phyloP scores from a whole-genome alignment of 1,139 yeast species.

The Geotrichum carabidarum region DNA sequence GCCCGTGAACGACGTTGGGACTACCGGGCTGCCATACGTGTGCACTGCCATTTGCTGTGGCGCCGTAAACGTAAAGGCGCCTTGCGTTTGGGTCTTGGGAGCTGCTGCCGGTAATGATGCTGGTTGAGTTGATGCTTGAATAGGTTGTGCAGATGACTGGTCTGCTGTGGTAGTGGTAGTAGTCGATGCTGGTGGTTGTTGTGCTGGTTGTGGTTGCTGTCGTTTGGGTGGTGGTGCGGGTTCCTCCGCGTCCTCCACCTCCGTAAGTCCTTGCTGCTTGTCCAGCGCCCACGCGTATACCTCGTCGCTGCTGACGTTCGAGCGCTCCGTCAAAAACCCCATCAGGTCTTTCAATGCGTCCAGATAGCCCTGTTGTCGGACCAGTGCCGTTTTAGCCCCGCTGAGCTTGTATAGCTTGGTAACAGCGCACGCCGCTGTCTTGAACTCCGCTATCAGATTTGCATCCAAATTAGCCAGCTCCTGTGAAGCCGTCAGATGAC shows the following conservation, averaged over 20 bases:
- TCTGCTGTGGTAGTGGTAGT: neutral
- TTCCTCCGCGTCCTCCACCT: constrained; percentile 2
- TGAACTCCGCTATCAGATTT: constrained; percentile 15
- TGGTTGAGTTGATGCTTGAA: no score
- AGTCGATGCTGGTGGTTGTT: neutral
- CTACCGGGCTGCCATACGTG: neutral
- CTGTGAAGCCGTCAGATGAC: neutral
- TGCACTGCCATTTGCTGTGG: neutral
- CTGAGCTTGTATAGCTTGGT: constrained; percentile 26
- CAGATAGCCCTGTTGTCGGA: constrained; percentile 30
- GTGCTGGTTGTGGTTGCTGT: neutral
- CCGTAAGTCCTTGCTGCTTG: constrained; percentile 19
- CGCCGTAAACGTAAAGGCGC: neutral
- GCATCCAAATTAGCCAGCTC: constrained; percentile 16
- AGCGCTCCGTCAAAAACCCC: constrained; percentile 14
- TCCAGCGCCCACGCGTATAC: constrained; percentile 19
- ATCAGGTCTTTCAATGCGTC: constrained; percentile 26
- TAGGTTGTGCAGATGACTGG: no score
- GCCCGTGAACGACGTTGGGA: neutral
- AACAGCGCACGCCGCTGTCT: constrained; percentile 19
- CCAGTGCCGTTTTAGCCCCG: constrained; percentile 26
- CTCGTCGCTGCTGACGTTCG: constrained; percentile 12
- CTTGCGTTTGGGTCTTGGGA: neutral
- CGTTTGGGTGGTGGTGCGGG: no score
- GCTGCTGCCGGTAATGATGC: no score